Conservation (phyloP, 2,329 filamentous ascomycete genomes). For the Lojkania enalia region DNA sequence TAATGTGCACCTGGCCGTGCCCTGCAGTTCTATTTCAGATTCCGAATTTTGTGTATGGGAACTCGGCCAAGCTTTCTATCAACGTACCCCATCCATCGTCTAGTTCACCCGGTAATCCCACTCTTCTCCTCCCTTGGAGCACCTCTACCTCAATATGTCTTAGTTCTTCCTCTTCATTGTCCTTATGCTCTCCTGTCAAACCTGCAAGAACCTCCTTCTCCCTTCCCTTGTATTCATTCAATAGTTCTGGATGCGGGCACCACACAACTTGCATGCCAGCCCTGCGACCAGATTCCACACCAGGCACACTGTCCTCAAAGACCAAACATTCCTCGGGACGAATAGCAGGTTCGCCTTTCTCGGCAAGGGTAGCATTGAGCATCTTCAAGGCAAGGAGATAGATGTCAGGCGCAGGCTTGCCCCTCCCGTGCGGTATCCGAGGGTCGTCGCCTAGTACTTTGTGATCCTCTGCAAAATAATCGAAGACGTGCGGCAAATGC, state of each 20-base stretch:
- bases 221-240: slow-evolving; percentile 73
- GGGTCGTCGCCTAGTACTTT: slow-evolving; percentile 84
- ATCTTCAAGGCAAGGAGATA: slow-evolving; percentile 83
- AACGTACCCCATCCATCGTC: slow-evolving; percentile 64
- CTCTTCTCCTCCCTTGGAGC: slow-evolving; percentile 43
- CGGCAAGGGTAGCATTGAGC: slow-evolving; percentile 74
- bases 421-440: slow-evolving; percentile 75
- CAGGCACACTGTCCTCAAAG: slow-evolving; percentile 93
- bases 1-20: too few relatives aligned
- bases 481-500: slow-evolving; percentile 57
- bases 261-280: slow-evolving; percentile 95
- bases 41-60: slow-evolving; percentile 63
- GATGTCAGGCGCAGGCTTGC: slow-evolving; percentile 94
- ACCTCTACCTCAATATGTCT: slow-evolving; percentile 43
- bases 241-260: slow-evolving; percentile 81
- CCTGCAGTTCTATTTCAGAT: slow-evolving; percentile 50
- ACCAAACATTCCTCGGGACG: slow-evolving; percentile 87
- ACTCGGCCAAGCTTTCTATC: slow-evolving; percentile 58
- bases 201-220: slow-evolving; percentile 85
- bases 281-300: slow-evolving; percentile 85
- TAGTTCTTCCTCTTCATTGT: slow-evolving; percentile 51
- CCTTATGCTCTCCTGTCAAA: slow-evolving; percentile 70
- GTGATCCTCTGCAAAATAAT: slow-evolving; percentile 70
- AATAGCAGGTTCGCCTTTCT: slow-evolving; percentile 64
- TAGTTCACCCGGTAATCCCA: slow-evolving; percentile 57